Evolutionary conservation across 768 basidiomycete species (phyloP), one percentile per base, ranked within the genome.

Genomic region (Lepiota venenata): DNA sequence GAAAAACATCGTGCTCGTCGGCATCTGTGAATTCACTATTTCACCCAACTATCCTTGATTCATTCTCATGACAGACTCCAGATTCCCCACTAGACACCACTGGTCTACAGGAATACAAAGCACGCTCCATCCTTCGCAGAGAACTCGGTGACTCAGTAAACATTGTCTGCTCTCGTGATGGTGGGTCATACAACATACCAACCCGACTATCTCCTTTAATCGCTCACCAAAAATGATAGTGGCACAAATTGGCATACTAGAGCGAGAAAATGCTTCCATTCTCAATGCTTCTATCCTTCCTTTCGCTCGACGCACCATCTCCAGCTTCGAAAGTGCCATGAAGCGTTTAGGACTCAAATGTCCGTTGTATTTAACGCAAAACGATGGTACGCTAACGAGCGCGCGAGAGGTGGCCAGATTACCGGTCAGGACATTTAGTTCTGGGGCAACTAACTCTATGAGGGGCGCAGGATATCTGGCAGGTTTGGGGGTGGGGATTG

Each of bases 371-470:
- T 70, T 83, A 38, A 83, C 80, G n/a, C 80, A 81, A 63, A 82
- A 83, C 60, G 82, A 83, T 32, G 81, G 80, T 18, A 83, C 80
- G 20, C 65, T 83, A 32, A 79, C 75, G 12, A 74, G 68, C 3
- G 80, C 77, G 4, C 63, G 68, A 0, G 67, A 77, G 40, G 85
- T 83, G 1, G 78, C 77, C 0, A 69, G 70, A 25, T 70, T 87
- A 37, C 85, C 85, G 2, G 81, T 87, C 60, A 74, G 79, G 50
- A 87, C 85, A 0, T 87, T 78, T 62, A 76, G 76, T 18, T 79
- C 76, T 40, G 82, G 82, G 2, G 79, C 84, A 5, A 87, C 85
- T 1, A 87, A 87, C 63, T 84, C 83, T 1, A 87, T 87, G 84
- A 71, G 85, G 47, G 85, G 84, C 8, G 85, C 84, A 4, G 79